phyloP scores from a whole-genome alignment of 148 eudicot species.

The Vaccinium corymbosum region DNA sequence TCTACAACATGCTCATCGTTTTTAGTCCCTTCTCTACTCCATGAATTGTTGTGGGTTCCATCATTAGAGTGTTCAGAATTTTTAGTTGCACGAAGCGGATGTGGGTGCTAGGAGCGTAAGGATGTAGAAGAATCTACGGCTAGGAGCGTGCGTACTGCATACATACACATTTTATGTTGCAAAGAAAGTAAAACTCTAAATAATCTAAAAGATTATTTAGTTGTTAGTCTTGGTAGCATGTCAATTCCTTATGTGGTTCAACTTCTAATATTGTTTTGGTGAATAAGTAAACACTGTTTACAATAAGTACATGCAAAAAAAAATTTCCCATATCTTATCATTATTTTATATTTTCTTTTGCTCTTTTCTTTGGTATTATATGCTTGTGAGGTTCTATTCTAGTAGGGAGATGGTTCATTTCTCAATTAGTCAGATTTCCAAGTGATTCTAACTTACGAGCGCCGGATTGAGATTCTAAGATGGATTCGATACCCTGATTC shows the following conservation, averaged over 20 bases:
- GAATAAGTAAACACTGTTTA: not conserved
- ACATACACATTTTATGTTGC: not conserved
- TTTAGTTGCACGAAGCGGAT: not conserved
- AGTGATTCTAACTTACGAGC: not conserved
- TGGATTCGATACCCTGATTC: not conserved
- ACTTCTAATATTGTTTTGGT: not conserved
- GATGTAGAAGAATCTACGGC: not conserved
- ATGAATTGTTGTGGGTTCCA: not conserved
- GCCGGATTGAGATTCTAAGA: not conserved
- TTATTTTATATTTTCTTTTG: not conserved
- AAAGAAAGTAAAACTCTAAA: not conserved
- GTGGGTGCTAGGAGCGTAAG: not conserved
- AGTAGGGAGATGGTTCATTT: not conserved
- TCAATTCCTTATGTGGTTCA: not conserved
- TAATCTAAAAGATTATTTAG: too few relatives aligned
- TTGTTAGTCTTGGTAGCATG: too few relatives aligned
- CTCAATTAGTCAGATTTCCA: not conserved
- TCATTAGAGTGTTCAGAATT: not conserved
- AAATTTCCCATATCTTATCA: not conserved
- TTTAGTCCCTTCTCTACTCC: not conserved
- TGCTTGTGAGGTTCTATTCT: not conserved
- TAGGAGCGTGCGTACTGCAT: not conserved
- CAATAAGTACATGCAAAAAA: not conserved
- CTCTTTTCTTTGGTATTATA: not conserved
- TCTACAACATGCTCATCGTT: not conserved